Conservation (phyloP, 257 asterid genomes). For the Gentiana dahurica region DNA sequence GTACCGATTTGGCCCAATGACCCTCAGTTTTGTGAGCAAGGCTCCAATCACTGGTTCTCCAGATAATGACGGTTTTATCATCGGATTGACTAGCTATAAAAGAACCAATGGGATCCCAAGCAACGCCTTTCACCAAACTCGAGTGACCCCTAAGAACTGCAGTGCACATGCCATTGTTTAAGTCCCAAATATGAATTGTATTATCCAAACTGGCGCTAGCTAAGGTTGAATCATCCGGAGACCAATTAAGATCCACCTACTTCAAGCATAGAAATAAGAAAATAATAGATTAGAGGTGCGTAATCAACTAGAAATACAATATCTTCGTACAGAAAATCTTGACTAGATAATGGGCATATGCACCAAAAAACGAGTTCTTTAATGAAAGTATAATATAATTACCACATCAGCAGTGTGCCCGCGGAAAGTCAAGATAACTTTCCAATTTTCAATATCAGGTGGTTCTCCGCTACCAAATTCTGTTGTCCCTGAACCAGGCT, state of each 20-base stretch:
- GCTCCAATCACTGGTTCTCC: constrained; percentile 99
- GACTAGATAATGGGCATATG: background rate
- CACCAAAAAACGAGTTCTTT: background rate
- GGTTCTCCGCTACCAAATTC: constrained; percentile 99
- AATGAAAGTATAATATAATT: constrained; percentile 17
- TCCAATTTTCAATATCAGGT: constrained; percentile 97
- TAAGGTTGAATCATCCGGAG: constrained; percentile 79
- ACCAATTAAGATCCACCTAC: constrained; percentile 99
- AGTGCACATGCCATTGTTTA: constrained; percentile 81
- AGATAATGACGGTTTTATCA: constrained; percentile 93
- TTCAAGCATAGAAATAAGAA: constrained; percentile 50
- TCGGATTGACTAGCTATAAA: constrained; percentile 98
- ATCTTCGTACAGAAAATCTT: background rate
- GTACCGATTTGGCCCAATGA: constrained; percentile 98
- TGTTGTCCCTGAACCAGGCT: constrained; percentile 92
- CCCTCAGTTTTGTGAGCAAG: constrained; percentile 98
- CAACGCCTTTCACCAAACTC: constrained; percentile 93
- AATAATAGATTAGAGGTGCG: constrained; percentile 12
- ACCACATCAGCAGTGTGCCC: constrained; percentile 99
- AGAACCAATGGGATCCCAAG: constrained; percentile 99
- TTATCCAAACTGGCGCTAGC: constrained; percentile 97
- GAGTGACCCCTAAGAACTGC: constrained; percentile 97
- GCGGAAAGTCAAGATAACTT: constrained; percentile 84
- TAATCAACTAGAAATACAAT: background rate
- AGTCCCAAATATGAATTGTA: constrained; percentile 91